These are phyloP conservation scores for Aspergillus latus DNA, from an alignment of 2,329 filamentous ascomycete species.

Conservation along the genomic window DNA sequence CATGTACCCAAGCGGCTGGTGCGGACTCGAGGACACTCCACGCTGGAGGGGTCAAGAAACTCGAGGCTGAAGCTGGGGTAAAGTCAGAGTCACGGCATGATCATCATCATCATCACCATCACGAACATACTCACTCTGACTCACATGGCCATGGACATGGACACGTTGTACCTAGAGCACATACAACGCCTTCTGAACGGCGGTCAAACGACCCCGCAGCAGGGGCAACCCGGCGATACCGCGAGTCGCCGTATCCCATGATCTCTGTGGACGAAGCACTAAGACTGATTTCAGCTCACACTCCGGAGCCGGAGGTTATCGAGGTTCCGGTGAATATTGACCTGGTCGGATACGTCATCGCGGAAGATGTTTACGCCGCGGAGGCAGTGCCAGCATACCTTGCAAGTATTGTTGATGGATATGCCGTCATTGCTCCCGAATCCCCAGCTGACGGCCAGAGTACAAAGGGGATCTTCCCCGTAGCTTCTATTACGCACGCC, in stretches of 20 bases:
- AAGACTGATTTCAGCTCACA: constrained; percentile 68
- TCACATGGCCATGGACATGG: constrained; percentile 64
- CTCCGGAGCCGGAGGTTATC: constrained; percentile 61
- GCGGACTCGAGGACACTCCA: constrained; percentile 78
- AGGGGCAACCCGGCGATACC: constrained; percentile 67
- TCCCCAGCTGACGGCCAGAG: constrained; percentile 57
- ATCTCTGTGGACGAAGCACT: constrained; percentile 80
- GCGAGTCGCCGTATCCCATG: constrained; percentile 91
- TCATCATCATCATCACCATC: constrained; percentile 29
- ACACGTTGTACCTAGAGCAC: constrained; percentile 64
- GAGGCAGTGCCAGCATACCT: constrained; percentile 91
- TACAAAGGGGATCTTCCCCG: constrained; percentile 78
- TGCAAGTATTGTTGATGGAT: constrained; percentile 96
- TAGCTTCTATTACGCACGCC: constrained; percentile 83
- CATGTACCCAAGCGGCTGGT: constrained; percentile 85
- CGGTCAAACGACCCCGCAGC: constrained; percentile 61
- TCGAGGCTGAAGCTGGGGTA: constrained; percentile 80
- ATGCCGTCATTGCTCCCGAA: constrained; percentile 68
- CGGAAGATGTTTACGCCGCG: constrained; percentile 73
- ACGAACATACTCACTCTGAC: constrained; percentile 55
- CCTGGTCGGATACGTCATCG: constrained; percentile 75
- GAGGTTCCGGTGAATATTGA: constrained; percentile 61
- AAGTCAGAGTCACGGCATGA: constrained; percentile 23
- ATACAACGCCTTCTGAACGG: constrained; percentile 64
- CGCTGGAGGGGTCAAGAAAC: constrained; percentile 73